Base-by-base conservation (phyloP, 2,329 filamentous ascomycete species). In the Fusarium chuoi region DNA sequence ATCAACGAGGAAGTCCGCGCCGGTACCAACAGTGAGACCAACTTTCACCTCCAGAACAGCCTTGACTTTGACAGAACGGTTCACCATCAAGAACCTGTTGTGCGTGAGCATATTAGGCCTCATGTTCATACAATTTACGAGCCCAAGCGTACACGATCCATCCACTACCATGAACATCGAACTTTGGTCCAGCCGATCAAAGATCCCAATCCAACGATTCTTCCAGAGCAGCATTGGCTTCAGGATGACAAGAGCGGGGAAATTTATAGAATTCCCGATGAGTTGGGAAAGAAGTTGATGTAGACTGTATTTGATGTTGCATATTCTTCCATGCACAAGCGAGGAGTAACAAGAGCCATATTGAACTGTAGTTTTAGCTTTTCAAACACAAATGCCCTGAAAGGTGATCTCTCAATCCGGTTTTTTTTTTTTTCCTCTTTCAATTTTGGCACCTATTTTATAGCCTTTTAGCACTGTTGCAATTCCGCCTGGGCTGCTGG, bases 221-320 rank as follows among this genome's bases (percentile, higher is more conserved):
- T 76, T n/a, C 75, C 75, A 26, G 67, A 65, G 22, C 64, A 74
- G 39, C 75, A 77, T 38, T 77, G 75, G 71, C 59, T 76, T 17
- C 63, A 72, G 26, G 66, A 77, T 17, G 55, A 68, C 7, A 68
- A 75, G 41, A 79, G 76, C 28, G 78, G 78, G 22, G 75, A 80
- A 58, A 67, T 77, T n/a, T 78, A 78, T 54, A 77, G 73, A 45
- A 77, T 80, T 12, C 73, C 73, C 14, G 65, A 70, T 30, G 75
- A 70, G 24, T 17, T 77, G 30, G 75, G 75, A 22, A 63, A 49
- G 48, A 54, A 65, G 12, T n/a, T 75, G 41, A 68, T 51, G 69
- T 73, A 59, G 30, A 62, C 7, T 60, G 42, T 22, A 35, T 15
- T 15, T 36, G 8, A 15, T 17, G n/a, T 38, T 30, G 49, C 22